These are phyloP conservation scores for Termitomyces sp. DNA, from an alignment of 768 basidiomycete genomes.

Conservation along the genomic window DNA sequence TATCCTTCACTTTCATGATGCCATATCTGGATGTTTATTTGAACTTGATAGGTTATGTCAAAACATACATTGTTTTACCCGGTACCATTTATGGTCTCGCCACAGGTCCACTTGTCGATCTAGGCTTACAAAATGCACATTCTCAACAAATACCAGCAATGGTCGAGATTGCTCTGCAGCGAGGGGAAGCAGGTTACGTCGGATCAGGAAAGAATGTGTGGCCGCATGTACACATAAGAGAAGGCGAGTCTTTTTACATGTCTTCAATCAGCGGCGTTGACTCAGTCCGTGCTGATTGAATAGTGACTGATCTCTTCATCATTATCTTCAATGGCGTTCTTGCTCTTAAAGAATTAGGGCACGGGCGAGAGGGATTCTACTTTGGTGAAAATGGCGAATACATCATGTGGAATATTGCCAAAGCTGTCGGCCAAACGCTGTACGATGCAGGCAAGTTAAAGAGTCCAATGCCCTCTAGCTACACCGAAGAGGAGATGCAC, in stretches of 20 bases:
- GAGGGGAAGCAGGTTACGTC: slow-evolving; percentile 43
- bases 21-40: background rate
- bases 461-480: slow-evolving; percentile 35
- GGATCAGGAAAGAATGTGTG: slow-evolving; percentile 50
- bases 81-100: slow-evolving; percentile 49
- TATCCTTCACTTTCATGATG: background rate
- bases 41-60: slow-evolving; percentile 14
- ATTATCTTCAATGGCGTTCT: slow-evolving; percentile 34
- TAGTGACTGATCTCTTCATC: slow-evolving; percentile 41
- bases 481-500: slow-evolving; percentile 33
- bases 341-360: slow-evolving; percentile 24
- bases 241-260: slow-evolving; percentile 3
- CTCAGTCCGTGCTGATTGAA: background rate
- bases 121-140: slow-evolving; percentile 40
- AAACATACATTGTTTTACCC: slow-evolving; percentile 43
- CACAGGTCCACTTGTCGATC: slow-evolving; percentile 39
- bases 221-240: slow-evolving; percentile 39
- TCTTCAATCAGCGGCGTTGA: background rate
- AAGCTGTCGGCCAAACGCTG: slow-evolving; percentile 31
- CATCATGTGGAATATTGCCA: slow-evolving; percentile 25
- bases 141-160: slow-evolving; percentile 46
- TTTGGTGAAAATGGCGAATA: slow-evolving; percentile 47
- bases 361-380: slow-evolving; percentile 41
- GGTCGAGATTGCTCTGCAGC: slow-evolving; percentile 31
- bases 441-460: slow-evolving; percentile 26